Percentiles rank a stretch among this genome's conserved stretches.
These are phyloP conservation scores for Pachysandra terminalis DNA, from an alignment of 164 flowering plant species.

Conservation along the genomic window DNA sequence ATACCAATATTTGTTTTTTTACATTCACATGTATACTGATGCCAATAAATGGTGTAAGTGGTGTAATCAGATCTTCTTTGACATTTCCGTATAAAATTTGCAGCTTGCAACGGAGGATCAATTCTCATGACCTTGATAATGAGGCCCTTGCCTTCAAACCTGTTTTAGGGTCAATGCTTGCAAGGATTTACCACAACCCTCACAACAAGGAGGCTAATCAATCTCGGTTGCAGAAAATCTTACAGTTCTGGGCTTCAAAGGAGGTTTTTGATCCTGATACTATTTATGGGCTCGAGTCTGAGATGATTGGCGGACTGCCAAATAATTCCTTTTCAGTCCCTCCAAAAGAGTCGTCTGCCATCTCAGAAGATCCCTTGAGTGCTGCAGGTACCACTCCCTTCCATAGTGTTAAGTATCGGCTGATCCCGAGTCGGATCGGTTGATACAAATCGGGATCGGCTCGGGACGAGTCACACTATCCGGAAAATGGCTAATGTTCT, in stretches of 20 bases:
- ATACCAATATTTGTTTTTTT: no score
- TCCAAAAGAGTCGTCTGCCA: conserved; percentile 39
- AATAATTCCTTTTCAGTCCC: conserved; percentile 41
- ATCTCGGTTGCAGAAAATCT: conserved; percentile 76
- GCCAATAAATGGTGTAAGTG: no score
- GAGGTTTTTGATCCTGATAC: conserved; percentile 90
- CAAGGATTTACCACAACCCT: conserved; percentile 87
- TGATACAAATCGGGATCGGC: no score
- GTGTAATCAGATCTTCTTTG: no score
- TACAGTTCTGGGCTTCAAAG: conserved; percentile 98
- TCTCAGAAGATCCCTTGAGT: conserved; percentile 33
- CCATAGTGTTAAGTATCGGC: no score
- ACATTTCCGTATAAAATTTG: conserved; percentile 18
- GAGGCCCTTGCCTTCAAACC: conserved; percentile 96
- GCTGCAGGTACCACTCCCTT: conserved; percentile 53
- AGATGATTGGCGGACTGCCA: conserved; percentile 77
- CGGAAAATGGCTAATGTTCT: no score
- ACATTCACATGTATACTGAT: not conserved
- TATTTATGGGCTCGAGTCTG: conserved; percentile 64
- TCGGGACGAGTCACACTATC: no score
- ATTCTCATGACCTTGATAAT: conserved; percentile 77
- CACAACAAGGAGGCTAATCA: conserved; percentile 89
- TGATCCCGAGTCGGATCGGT: no score
- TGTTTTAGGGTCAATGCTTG: conserved; percentile 88
- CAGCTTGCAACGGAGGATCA: conserved; percentile 82